phyloP scores from a whole-genome alignment of 257 asterid genomes.

The Lycium ferocissimum region DNA sequence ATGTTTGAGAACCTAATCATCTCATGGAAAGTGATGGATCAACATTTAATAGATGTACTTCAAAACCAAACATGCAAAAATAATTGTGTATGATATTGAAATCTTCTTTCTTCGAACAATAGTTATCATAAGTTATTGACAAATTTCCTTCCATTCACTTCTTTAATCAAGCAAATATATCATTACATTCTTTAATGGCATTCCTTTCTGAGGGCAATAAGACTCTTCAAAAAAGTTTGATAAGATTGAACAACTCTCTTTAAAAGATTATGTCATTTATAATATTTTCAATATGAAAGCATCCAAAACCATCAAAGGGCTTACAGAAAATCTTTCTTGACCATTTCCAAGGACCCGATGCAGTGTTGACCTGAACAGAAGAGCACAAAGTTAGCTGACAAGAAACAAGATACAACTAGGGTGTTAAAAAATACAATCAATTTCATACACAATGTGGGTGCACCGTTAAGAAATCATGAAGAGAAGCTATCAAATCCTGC shows the following conservation, averaged over 20 bases:
- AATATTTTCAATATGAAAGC: not conserved
- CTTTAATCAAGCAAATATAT: not conserved
- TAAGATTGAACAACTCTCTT: not conserved
- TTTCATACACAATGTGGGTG: not conserved
- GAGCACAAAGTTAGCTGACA: conserved; percentile 5
- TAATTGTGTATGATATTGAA: not conserved
- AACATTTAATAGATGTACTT: not conserved
- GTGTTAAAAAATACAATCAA: not conserved
- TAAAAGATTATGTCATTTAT: not conserved
- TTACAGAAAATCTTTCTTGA: conserved; percentile 88
- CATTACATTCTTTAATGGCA: not conserved
- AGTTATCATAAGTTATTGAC: not conserved
- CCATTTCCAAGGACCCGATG: conserved; percentile 88
- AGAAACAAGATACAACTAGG: conserved; percentile 27
- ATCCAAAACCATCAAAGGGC: conserved; percentile 38
- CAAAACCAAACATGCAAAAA: conserved; percentile 13
- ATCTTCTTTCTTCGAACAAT: not conserved
- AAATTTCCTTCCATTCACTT: conserved; percentile 13
- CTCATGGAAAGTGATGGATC: not conserved
- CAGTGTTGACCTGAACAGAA: conserved; percentile 74
- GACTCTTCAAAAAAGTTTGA: not conserved
- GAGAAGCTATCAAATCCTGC: not conserved
- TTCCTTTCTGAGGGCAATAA: not conserved
- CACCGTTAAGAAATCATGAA: not conserved
- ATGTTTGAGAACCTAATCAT: not conserved